Evolutionary conservation across 345 rosid genomes (phyloP).

Genomic region (Citrus sp.): DNA sequence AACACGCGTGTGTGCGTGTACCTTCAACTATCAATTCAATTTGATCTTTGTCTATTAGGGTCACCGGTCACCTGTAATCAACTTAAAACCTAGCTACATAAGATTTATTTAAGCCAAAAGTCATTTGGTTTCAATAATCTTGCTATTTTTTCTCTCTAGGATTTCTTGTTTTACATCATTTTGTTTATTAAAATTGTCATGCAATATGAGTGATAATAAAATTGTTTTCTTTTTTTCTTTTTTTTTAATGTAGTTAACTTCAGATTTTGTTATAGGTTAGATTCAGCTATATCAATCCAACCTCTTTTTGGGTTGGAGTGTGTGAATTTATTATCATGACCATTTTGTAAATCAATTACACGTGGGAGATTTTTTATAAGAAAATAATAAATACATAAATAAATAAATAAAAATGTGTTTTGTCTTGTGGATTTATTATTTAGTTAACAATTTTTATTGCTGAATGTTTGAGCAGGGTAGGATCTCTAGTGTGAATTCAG

Average conservation of each 20-base stretch:
- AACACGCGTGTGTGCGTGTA: no score
- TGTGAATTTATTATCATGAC: background rate
- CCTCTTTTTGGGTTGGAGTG: background rate
- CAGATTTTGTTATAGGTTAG: background rate
- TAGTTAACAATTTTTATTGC: background rate
- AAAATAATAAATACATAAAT: background rate
- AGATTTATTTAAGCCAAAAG: background rate
- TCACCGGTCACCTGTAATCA: background rate
- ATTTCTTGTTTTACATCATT: background rate
- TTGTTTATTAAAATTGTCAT: background rate
- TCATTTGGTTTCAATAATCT: background rate
- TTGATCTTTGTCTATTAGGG: background rate
- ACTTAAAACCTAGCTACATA: background rate
- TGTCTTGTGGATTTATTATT: conserved; percentile 1
- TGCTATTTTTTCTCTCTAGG: background rate
- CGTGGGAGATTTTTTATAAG: no score
- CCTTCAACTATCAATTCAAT: background rate
- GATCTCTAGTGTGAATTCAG: conserved; percentile 30
- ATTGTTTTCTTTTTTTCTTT: background rate
- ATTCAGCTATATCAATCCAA: background rate
- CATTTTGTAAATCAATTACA: background rate
- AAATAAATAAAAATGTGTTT: background rate
- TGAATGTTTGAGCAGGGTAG: conserved; percentile 29
- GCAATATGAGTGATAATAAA: background rate
- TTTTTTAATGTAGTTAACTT: background rate